phyloP scores from a whole-genome alignment of 192 early-diverging fungal genomes.

The Coemansia sp. region DNA sequence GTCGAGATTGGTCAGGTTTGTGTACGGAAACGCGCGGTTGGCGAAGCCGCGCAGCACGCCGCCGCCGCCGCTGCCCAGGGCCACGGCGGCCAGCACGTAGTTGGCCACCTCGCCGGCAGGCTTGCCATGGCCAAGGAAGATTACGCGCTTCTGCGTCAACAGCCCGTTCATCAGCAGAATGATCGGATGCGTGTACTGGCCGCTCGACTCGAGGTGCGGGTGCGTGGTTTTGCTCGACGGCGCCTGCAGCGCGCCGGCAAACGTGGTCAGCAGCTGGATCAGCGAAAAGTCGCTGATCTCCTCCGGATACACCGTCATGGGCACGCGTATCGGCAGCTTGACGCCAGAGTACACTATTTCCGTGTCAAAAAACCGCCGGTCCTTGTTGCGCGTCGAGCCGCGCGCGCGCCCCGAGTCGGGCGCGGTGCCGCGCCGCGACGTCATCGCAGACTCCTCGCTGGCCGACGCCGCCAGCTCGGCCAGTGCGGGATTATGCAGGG shows the following conservation, averaged over 20 bases:
- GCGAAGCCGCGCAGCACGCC: slow-evolving; percentile 77
- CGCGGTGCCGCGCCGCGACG: slow-evolving; percentile 47
- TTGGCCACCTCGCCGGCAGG: slow-evolving; percentile 90
- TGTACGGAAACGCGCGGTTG: slow-evolving; percentile 88
- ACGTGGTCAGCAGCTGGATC: slow-evolving; percentile 75
- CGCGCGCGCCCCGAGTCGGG: slow-evolving; percentile 53
- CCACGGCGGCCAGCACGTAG: slow-evolving; percentile 85
- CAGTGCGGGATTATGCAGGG: slow-evolving; percentile 18
- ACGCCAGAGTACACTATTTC: slow-evolving; percentile 79
- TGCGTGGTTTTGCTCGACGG: slow-evolving; percentile 57
- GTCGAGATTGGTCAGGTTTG: slow-evolving; percentile 82
- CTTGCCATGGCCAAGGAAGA: slow-evolving; percentile 87
- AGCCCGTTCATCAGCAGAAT: slow-evolving; percentile 85
- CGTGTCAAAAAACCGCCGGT: slow-evolving; percentile 84
- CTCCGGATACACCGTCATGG: slow-evolving; percentile 77
- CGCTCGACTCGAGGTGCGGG: slow-evolving; percentile 83
- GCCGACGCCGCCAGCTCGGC: slow-evolving; percentile 12
- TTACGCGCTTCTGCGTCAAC: slow-evolving; percentile 85
- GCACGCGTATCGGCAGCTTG: slow-evolving; percentile 83
- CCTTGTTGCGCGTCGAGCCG: slow-evolving; percentile 63
- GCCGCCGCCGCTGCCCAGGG: slow-evolving; percentile 87
- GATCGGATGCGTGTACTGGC: slow-evolving; percentile 80
- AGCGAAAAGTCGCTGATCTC: slow-evolving; percentile 92
- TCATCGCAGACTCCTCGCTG: slow-evolving; percentile 27
- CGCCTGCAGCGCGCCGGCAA: slow-evolving; percentile 49